Percentiles rank a stretch among this genome's conserved stretches.
These are phyloP conservation scores for Talaromyces thailandensis DNA, from an alignment of 495 filamentous ascomycete species.

Conservation along the genomic window DNA sequence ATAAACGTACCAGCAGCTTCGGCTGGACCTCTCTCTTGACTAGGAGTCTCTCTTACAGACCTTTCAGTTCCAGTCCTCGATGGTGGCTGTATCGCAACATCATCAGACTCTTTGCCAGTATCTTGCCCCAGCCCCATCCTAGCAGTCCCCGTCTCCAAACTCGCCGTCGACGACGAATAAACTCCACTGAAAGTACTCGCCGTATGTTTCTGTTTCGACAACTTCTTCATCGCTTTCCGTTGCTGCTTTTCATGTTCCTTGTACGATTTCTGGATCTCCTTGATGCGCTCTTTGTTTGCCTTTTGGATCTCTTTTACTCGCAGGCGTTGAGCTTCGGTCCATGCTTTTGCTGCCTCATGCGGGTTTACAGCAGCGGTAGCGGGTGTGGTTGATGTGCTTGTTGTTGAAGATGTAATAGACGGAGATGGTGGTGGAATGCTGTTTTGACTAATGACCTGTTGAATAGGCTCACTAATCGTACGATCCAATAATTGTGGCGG, in stretches of 20 bases:
- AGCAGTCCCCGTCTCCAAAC: background rate
- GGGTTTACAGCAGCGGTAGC: background rate
- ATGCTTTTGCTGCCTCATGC: conserved; percentile 7
- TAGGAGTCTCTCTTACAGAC: background rate
- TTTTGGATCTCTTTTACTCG: conserved; percentile 4
- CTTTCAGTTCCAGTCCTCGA: background rate
- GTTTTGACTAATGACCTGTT: background rate
- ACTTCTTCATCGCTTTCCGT: conserved; percentile 4
- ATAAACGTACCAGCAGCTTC: background rate
- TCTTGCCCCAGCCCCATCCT: background rate
- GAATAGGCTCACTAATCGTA: background rate
- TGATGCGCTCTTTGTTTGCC: conserved; percentile 12
- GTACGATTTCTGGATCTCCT: conserved; percentile 11
- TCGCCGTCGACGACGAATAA: background rate
- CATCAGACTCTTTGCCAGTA: background rate
- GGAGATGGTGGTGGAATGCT: background rate
- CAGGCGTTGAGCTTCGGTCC: conserved; percentile 2
- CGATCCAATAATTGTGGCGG: background rate
- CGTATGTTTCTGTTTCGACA: background rate
- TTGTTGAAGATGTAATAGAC: background rate
- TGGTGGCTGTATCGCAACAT: background rate
- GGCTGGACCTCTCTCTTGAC: background rate
- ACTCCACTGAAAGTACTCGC: background rate
- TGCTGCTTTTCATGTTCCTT: conserved; percentile 21
- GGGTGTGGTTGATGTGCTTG: background rate